Evolutionary conservation across 768 basidiomycete genomes (phyloP).

Genomic region (Boletus rex-veris): DNA sequence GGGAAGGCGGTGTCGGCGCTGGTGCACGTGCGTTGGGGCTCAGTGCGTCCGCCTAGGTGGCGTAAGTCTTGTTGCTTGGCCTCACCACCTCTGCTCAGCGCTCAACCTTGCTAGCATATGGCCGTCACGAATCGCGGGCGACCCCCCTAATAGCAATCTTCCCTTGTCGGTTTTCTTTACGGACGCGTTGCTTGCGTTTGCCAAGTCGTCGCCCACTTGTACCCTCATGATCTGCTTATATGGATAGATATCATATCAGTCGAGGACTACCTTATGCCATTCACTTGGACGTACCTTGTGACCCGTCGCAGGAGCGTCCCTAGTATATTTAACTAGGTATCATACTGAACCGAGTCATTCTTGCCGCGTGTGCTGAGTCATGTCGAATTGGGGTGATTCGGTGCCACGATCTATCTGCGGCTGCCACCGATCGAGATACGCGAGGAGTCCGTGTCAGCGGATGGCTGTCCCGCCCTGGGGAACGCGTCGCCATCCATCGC

Average conservation of each 20-base stretch:
- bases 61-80: conserved; percentile 22
- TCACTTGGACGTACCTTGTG: conserved; percentile 16
- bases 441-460: no score
- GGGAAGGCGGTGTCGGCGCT: conserved; percentile 75
- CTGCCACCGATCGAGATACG: background rate
- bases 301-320: conserved; percentile 14
- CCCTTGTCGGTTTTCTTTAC: background rate
- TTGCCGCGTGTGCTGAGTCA: background rate
- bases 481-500: no score
- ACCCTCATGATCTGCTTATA: background rate
- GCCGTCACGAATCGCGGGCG: background rate
- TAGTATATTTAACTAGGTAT: conserved; percentile 12
- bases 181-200: background rate
- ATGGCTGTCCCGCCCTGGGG: no score
- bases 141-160: background rate
- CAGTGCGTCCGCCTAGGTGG: conserved; percentile 30
- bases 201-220: background rate
- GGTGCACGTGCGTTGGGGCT: conserved; percentile 83
- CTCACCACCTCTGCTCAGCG: conserved; percentile 9
- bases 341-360: background rate
- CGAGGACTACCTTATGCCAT: conserved; percentile 8
- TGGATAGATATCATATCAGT: conserved; percentile 22
- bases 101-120: conserved; percentile 10
- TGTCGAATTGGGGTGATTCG: conserved; percentile 3
- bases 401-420: background rate